Percentiles rank a stretch among this genome's conserved stretches.
These are phyloP conservation scores for Tricholoma hemisulphureum DNA, from an alignment of 768 basidiomycete species.

Conservation along the genomic window DNA sequence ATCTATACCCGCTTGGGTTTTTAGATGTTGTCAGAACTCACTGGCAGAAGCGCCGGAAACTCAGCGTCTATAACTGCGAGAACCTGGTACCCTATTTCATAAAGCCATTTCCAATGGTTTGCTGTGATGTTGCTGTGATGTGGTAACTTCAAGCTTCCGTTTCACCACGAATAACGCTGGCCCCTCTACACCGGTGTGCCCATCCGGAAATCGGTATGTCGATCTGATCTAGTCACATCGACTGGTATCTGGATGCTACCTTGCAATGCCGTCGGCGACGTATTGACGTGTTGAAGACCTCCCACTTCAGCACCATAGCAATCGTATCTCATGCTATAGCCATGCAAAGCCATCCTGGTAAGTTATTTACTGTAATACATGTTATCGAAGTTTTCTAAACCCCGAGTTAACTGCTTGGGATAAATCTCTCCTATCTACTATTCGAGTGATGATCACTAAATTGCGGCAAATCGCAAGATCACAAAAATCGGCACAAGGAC, in stretches of 20 bases:
- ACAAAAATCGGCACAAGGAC: too few relatives aligned
- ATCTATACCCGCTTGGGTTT: background rate
- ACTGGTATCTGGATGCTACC: slow-evolving; percentile 44
- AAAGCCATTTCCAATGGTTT: slow-evolving; percentile 15
- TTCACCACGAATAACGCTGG: slow-evolving; percentile 53
- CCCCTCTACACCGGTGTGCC: slow-evolving; percentile 46
- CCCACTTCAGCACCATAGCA: slow-evolving; percentile 32
- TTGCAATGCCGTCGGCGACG: background rate
- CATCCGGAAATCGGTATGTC: background rate
- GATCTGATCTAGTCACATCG: slow-evolving; percentile 41
- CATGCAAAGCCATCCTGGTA: slow-evolving; percentile 1
- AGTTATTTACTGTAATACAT: background rate
- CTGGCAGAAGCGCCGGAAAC: slow-evolving; percentile 32
- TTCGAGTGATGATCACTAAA: too few relatives aligned
- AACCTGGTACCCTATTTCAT: slow-evolving; percentile 49
- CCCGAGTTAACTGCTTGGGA: slow-evolving; percentile 28
- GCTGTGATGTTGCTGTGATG: slow-evolving; percentile 33
- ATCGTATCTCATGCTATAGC: slow-evolving; percentile 25
- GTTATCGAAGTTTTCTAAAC: background rate
- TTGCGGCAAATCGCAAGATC: too few relatives aligned
- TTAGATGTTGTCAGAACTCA: slow-evolving; percentile 41
- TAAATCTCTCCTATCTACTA: slow-evolving; percentile 38
- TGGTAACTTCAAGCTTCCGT: slow-evolving; percentile 45
- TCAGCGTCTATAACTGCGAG: slow-evolving; percentile 34
- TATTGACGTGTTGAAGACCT: background rate